These are phyloP conservation scores for Zygosaccharomyces lentus DNA, from an alignment of 805 yeast genomes.

Conservation along the genomic window DNA sequence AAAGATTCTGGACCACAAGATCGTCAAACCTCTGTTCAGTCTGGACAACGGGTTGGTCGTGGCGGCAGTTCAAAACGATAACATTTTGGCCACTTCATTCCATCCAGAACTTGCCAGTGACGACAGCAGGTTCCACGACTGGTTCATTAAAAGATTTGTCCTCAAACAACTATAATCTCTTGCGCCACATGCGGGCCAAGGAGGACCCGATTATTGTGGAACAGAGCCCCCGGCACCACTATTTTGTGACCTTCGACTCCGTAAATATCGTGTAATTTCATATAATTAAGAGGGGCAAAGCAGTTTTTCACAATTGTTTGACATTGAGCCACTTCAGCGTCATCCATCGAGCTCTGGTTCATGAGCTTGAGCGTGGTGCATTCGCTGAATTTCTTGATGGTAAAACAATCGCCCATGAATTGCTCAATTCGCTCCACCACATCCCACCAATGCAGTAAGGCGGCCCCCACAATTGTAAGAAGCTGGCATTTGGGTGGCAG, in stretches of 20 bases:
- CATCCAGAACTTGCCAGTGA: slow-evolving; percentile 65
- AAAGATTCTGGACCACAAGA: slow-evolving; percentile 19
- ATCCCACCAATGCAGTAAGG: slow-evolving; percentile 29
- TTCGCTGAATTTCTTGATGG: neutral
- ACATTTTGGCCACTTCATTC: slow-evolving; percentile 66
- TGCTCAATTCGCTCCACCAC: slow-evolving; percentile 8
- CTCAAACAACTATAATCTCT: slow-evolving; percentile 18
- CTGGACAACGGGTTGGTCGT: slow-evolving; percentile 47
- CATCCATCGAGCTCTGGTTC: slow-evolving; percentile 6
- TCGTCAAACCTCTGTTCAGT: slow-evolving; percentile 41
- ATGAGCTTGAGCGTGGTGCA: slow-evolving; percentile 1
- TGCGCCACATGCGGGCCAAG: slow-evolving; percentile 3
- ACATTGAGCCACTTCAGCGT: slow-evolving; percentile 5
- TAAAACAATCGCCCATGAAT: slow-evolving; percentile 1
- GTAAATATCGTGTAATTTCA: slow-evolving; percentile 14
- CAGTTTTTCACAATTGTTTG: slow-evolving; percentile 7
- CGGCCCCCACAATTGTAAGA: slow-evolving; percentile 16
- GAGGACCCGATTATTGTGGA: slow-evolving; percentile 15
- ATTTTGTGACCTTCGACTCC: slow-evolving; percentile 9
- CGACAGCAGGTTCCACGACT: slow-evolving; percentile 60
- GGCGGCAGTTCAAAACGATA: slow-evolving; percentile 63
- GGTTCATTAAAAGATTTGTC: slow-evolving; percentile 63
- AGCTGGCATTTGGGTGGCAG: slow-evolving; percentile 24
- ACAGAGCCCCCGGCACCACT: slow-evolving; percentile 21
- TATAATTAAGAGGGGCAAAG: slow-evolving; percentile 14